Evolutionary conservation across 164 flowering plant genomes (phyloP).

Genomic region (Vitis cinerea): DNA sequence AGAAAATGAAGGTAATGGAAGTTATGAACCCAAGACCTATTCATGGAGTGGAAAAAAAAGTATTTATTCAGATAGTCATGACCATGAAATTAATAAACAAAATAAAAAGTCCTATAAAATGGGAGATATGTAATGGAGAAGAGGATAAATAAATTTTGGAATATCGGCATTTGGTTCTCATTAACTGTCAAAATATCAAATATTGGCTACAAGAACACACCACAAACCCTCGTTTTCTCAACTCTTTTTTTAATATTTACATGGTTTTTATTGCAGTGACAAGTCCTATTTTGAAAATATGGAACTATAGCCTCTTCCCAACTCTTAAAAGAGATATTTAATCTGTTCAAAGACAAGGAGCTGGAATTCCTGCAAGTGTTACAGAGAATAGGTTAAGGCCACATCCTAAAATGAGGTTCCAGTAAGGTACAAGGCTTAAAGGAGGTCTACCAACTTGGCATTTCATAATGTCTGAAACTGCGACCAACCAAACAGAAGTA

Average conservation of each 20-base stretch:
- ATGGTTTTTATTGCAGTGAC: not conserved
- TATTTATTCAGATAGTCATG: not conserved
- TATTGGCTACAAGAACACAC: not conserved
- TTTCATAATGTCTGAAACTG: too few relatives aligned
- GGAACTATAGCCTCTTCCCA: not conserved
- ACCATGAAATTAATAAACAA: not conserved
- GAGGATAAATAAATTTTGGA: not conserved
- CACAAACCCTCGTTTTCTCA: not conserved
- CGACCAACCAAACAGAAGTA: too few relatives aligned
- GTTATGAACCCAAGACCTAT: slow-evolving; percentile 78
- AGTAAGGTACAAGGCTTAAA: too few relatives aligned
- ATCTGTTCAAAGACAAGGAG: not conserved
- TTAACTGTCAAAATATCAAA: not conserved
- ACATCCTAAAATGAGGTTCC: too few relatives aligned
- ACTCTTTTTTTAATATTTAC: not conserved
- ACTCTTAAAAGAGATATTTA: not conserved
- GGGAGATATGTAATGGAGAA: not conserved
- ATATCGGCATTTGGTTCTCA: not conserved
- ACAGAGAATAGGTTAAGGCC: too few relatives aligned
- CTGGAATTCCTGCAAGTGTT: not conserved
- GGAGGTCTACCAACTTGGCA: too few relatives aligned
- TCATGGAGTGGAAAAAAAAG: not conserved
- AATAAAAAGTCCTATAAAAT: not conserved
- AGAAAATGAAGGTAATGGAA: slow-evolving; percentile 71
- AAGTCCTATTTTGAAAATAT: not conserved